These are phyloP conservation scores for Globisporangium abappressorium DNA, from an alignment of 352 stramenopile species.

Conservation along the genomic window DNA sequence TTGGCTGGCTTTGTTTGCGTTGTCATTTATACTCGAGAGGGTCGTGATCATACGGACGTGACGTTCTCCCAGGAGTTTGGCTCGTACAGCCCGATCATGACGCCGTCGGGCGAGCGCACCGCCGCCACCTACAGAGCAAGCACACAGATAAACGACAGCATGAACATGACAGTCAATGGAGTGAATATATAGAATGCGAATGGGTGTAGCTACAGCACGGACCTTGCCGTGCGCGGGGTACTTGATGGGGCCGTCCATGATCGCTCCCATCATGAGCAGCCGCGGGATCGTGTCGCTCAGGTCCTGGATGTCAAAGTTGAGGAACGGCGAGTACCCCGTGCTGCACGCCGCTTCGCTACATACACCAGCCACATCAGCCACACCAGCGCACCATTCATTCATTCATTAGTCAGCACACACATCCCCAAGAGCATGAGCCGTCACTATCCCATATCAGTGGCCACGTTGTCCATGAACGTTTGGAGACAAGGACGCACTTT, in stretches of 20 bases:
- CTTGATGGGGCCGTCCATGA: conserved; percentile 92
- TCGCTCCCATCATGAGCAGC: conserved; percentile 82
- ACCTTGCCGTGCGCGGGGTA: conserved; percentile 90
- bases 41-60: conserved; percentile 38
- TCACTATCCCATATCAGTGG: neutral
- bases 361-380: neutral
- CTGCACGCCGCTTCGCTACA: conserved; percentile 75
- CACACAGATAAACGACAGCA: too few species aligned
- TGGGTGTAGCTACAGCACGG: neutral
- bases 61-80: conserved; percentile 86
- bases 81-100: conserved; percentile 92
- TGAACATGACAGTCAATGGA: too few species aligned
- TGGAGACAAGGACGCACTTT: conserved; percentile 30
- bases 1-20: neutral
- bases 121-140: conserved; percentile 58
- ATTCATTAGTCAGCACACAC: neutral
- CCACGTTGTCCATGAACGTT: neutral
- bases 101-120: conserved; percentile 84
- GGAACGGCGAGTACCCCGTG: conserved; percentile 86
- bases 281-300: conserved; percentile 84
- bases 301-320: conserved; percentile 91
- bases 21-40: neutral
- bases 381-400: neutral
- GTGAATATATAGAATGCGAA: neutral
- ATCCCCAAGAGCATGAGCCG: neutral